Percentiles rank a stretch among this genome's conserved stretches.
These are phyloP conservation scores for Pyropia haitanensis DNA, from an alignment of 23 red algal genomes.

Conservation along the genomic window DNA sequence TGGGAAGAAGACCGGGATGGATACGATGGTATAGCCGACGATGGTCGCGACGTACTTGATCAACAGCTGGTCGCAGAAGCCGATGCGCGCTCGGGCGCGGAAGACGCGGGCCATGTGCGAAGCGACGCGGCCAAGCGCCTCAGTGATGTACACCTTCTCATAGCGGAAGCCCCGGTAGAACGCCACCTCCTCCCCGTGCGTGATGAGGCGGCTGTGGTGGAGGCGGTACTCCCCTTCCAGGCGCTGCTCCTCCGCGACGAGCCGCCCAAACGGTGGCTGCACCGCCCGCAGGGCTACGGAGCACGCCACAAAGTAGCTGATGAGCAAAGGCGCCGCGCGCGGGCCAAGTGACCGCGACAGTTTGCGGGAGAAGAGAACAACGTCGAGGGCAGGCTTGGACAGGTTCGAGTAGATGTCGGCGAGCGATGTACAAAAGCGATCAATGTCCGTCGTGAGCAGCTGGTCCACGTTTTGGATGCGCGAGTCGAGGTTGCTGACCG, in stretches of 20 bases:
- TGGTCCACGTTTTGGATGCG: slow-evolving; percentile 95
- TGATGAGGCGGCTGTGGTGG: slow-evolving; percentile 81
- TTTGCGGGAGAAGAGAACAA: slow-evolving; percentile 58
- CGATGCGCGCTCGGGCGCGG: slow-evolving; percentile 67
- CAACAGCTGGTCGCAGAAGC: slow-evolving; percentile 78
- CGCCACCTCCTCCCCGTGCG: slow-evolving; percentile 95
- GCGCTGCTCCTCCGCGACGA: slow-evolving; percentile 83
- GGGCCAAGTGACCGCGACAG: slow-evolving; percentile 66
- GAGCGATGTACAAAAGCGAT: slow-evolving; percentile 80
- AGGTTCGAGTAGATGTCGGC: slow-evolving; percentile 94
- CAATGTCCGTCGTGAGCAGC: slow-evolving; percentile 90
- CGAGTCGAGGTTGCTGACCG: slow-evolving; percentile 82
- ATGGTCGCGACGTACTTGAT: slow-evolving; percentile 98
- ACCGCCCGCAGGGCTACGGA: slow-evolving; percentile 73
- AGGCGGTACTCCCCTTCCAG: slow-evolving; percentile 96
- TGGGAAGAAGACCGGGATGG: slow-evolving; percentile 87
- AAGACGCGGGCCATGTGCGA: slow-evolving; percentile 68
- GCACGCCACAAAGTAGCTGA: slow-evolving; percentile 74
- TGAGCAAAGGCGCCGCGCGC: slow-evolving; percentile 70
- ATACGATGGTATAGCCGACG: slow-evolving; percentile 90
- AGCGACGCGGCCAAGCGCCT: slow-evolving; percentile 64
- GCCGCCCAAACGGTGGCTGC: slow-evolving; percentile 88
- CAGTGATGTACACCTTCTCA: slow-evolving; percentile 93
- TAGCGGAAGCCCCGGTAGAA: slow-evolving; percentile 80
- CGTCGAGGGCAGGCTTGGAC: slow-evolving; percentile 83